Evolutionary conservation across 371 early-diverging fungal species (phyloP).

Genomic region (Apophysomyces sp.): DNA sequence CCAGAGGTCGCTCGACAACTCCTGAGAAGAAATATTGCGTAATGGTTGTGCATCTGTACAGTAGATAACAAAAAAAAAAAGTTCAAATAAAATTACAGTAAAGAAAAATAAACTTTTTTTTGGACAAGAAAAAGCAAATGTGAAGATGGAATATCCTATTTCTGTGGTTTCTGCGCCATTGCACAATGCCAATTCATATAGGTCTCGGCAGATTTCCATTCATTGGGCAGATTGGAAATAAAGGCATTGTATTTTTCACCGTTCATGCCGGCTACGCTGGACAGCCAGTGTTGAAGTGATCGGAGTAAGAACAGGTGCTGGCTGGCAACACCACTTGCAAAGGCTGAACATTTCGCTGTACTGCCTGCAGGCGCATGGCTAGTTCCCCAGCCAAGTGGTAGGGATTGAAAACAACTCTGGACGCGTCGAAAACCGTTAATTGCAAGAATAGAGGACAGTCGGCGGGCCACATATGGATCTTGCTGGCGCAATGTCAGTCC

Average conservation of each 20-base stretch:
- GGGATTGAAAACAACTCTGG: constrained; percentile 29
- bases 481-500: constrained; percentile 37
- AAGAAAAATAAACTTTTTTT: too few relatives aligned
- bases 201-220: constrained; percentile 38
- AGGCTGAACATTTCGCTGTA: constrained; percentile 1
- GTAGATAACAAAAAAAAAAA: too few relatives aligned
- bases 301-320: constrained; percentile 34
- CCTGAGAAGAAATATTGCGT: too few relatives aligned
- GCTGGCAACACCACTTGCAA: constrained; percentile 20
- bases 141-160: too few relatives aligned
- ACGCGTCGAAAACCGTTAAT: constrained; percentile 36
- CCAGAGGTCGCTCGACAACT: too few relatives aligned
- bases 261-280: constrained; percentile 26
- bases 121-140: too few relatives aligned
- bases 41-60: too few relatives aligned
- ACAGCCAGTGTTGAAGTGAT: constrained; percentile 41
- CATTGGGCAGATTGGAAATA: constrained; percentile 30
- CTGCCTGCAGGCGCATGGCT: constrained; percentile 20
- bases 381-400: constrained; percentile 45
- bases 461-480: constrained; percentile 45
- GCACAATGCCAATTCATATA: constrained; percentile 48
- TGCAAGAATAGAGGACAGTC: constrained; percentile 46
- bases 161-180: constrained; percentile 43
- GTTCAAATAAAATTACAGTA: too few relatives aligned
- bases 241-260: constrained; percentile 29